These are phyloP conservation scores for Penicillium longicatenatum DNA, from an alignment of 495 filamentous ascomycete species.

Conservation along the genomic window DNA sequence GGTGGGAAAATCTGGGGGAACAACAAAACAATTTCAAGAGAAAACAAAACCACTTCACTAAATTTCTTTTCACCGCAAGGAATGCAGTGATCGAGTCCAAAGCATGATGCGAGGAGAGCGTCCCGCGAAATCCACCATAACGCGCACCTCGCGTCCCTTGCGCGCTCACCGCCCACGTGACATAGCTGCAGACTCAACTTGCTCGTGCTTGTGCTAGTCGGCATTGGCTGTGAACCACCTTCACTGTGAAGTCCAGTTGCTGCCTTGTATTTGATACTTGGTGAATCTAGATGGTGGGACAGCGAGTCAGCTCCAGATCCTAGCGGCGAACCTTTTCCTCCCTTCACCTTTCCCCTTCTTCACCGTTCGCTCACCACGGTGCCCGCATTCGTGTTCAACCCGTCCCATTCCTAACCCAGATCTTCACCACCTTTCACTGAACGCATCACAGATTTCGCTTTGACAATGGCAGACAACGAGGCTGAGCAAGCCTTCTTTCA, in stretches of 20 bases:
- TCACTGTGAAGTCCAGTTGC: background rate
- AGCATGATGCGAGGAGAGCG: conserved; percentile 24
- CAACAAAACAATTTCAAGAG: conserved; percentile 21
- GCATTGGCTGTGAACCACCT: background rate
- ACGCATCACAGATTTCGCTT: conserved; percentile 13
- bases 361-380: background rate
- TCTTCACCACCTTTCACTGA: conserved; percentile 5
- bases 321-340: background rate
- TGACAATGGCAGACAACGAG: conserved; percentile 60
- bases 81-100: conserved; percentile 24
- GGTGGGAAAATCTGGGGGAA: conserved; percentile 13
- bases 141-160: conserved; percentile 33
- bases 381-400: background rate
- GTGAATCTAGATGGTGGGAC: background rate
- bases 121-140: conserved; percentile 15
- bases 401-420: conserved; percentile 6
- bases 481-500: conserved; percentile 63
- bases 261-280: background rate
- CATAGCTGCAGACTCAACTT: conserved; percentile 3
- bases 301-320: background rate
- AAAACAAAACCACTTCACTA: background rate
- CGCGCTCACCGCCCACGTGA: conserved; percentile 34
- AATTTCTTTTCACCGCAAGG: conserved; percentile 25
- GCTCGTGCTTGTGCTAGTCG: background rate
- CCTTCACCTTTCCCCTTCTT: conserved; percentile 4